phyloP scores from a whole-genome alignment of 306 rosid genomes.

The Lotus japonicus region DNA sequence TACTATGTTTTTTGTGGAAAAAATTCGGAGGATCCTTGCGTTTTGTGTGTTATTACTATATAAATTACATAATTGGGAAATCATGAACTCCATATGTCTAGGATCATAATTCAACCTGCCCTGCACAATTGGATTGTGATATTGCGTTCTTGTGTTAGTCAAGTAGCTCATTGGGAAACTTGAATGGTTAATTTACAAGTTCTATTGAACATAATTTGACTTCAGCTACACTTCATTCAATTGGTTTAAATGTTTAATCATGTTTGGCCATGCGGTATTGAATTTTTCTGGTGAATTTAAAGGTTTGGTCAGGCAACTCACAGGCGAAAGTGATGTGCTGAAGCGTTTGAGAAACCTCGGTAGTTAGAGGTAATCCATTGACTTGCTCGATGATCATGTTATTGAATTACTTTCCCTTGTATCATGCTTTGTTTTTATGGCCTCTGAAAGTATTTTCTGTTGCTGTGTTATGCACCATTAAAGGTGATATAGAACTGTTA shows the following conservation, averaged over 20 bases:
- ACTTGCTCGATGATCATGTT: background rate
- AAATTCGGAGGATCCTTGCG: background rate
- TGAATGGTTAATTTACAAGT: background rate
- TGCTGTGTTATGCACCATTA: too few species aligned
- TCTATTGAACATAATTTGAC: background rate
- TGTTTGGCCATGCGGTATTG: background rate
- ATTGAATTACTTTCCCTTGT: background rate
- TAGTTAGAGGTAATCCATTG: slow-evolving; percentile 16
- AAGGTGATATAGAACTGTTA: too few species aligned
- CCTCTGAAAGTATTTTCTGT: too few species aligned
- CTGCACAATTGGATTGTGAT: background rate
- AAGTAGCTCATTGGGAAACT: background rate
- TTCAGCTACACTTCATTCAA: background rate
- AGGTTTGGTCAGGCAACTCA: slow-evolving; percentile 73
- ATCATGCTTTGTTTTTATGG: background rate
- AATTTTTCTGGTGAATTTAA: slow-evolving; percentile 11
- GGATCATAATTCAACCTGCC: background rate
- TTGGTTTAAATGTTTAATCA: background rate
- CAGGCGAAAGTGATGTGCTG: slow-evolving; percentile 60
- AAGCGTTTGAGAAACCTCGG: slow-evolving; percentile 45
- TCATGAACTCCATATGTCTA: background rate
- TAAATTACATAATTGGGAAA: slow-evolving; percentile 2
- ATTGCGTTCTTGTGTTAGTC: background rate
- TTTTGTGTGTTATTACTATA: background rate
- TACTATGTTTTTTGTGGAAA: background rate